Base-by-base conservation (phyloP, 345 rosid genomes). In the Diplotaxis tenuifolia region DNA sequence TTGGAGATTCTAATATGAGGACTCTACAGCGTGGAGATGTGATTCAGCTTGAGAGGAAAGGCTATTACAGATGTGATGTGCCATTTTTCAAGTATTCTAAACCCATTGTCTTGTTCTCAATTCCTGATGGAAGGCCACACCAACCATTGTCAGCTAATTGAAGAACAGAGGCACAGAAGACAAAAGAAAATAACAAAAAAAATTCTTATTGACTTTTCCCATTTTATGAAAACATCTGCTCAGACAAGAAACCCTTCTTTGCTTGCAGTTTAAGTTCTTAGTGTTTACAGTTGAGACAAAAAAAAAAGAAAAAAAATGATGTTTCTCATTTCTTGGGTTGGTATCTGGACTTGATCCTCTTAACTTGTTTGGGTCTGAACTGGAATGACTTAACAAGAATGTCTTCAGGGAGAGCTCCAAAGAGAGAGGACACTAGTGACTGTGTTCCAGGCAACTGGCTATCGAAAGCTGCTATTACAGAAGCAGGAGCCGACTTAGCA, bases 1-100 rank as follows among this genome's bases (percentile, higher is more conserved):
- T 93, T 4, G 98, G 97, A 62, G 98, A 91, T 83, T 72, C 97
- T 21, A 93, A 89, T 84, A 89, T 91, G 92, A 80, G 89, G 28
- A 89, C 82, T 79, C 68, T 91, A 73, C 84, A 85, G 64, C 80
- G 69, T 1, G 94, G 94, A 40, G 96, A 89, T 32, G 61, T 82
- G 75, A 32, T 92, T 82, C 96, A 92, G 79, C 85, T 92, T 55
- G 97, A 92, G 87, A 89, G 97, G 84, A 93, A 91, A 80, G 97
- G 98, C 57, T 93, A 93, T 74, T 93, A 79, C 78, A 86, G 87
- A 71, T 89, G 93, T 21, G 98, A 93, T 77, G 92, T 85, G 50
- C 97, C 98, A 7, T 90, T 82, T 65, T 28, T 79, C 36, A 84
- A 87, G 67, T 69, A 94, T 9, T 86, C 89, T 0, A 89, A 88